Evolutionary conservation across 2,329 filamentous ascomycete genomes (phyloP), one percentile per base, ranked within the genome.

Genomic region (Westerdykella ornata): DNA sequence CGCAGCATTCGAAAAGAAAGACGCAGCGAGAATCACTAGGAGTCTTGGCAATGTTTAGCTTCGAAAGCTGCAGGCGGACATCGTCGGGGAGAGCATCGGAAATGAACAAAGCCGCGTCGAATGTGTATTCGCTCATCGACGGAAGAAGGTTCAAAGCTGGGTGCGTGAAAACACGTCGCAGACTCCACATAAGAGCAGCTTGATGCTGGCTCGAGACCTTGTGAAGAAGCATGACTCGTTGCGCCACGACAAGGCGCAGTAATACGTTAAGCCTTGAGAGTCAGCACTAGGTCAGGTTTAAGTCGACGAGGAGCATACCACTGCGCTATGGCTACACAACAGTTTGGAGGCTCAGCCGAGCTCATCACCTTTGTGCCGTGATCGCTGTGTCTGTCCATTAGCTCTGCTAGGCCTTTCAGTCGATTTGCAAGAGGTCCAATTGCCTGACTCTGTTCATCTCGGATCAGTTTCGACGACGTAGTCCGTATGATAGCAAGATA

Each of bases 91-190:
- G 48, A 19, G 53, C 48, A 41, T 73, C 71, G 13, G 68, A 66
- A 12, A 73, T 52, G 16, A 62, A 47, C 1, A 66, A 59, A 13
- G 68, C 62, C 5, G 71, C 61, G 44, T 74, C 71, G 48, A 70
- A 67, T 15, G 72, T 49, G 44, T 68, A 63, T 42, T 72, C 67
- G 1, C 62, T 52, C 4, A 63, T 62, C 2, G 48, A 44, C 11
- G 60, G 62, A 26, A 60, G 61, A 6, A 45, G 42, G 38, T 64
- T 62, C n/a, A 72, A 52, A 9, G 49, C 50, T 0, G 67, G 59
- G 35, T 70, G 60, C 12, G 56, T 52, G 17, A 72, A 53, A 6
- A 73, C 48, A 3, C 56, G 45, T 38, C 62, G 65, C 11, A 73
- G 57, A 4, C 60, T 51, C 44, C 49, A 53, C 46, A 65, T 51